Conservation (phyloP, 83 land plant species). For the Larix sibirica region DNA sequence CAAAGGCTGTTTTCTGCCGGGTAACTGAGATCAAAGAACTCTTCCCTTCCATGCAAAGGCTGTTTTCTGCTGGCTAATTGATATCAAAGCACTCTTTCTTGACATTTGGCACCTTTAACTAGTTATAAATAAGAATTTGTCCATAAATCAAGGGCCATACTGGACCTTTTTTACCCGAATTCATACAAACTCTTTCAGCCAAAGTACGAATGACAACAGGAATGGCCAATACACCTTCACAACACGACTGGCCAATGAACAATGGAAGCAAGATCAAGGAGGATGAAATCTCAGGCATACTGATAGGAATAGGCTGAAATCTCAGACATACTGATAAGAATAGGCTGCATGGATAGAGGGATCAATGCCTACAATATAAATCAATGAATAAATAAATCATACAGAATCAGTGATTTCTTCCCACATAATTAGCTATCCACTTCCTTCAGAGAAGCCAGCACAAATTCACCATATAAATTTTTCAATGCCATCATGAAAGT, state of each 20-base stretch:
- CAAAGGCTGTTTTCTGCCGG: neutral
- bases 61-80: no score
- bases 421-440: neutral
- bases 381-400: conserved; percentile 8
- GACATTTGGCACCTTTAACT: neutral
- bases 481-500: conserved; percentile 82
- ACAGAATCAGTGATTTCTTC: neutral
- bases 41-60: no score
- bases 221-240: neutral
- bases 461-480: conserved; percentile 85
- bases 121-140: neutral
- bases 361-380: conserved; percentile 7
- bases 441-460: conserved; percentile 50
- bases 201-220: neutral
- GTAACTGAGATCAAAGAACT: neutral
- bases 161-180: neutral
- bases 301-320: neutral
- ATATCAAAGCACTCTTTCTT: neutral
- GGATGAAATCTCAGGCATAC: conserved; percentile 1
- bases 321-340: neutral
- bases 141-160: neutral
- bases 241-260: neutral
- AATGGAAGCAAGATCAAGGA: neutral
- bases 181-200: neutral
- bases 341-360: neutral